Evolutionary conservation across 371 early-diverging fungal genomes (phyloP), one percentile per base, ranked within the genome.

Genomic region (Lichtheimia corymbifera): DNA sequence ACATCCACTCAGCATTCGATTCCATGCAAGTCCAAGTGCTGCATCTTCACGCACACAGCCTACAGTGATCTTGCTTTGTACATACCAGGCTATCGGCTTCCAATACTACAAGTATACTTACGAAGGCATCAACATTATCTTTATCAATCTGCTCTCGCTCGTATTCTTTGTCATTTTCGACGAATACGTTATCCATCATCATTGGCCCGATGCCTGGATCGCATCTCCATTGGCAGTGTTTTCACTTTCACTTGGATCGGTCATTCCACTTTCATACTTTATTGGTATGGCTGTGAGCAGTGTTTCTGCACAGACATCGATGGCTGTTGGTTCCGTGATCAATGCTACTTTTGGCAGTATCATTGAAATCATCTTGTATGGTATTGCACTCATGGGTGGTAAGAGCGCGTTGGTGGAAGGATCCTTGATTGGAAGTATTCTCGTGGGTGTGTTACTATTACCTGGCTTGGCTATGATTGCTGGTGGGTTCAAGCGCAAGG

Each of bases 271-370:
- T 6, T 90, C 96, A 2, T 98, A 96, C 70, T 93, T 97, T 67
- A 97, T 98, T 72, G 98, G 97, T 40, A 94, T 93, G 92, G 95
- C 93, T 5, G 96, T 97, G 44, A 91, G 95, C 40, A 93, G 94
- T 14, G 96, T 97, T 63, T 93, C 94, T 14, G 95, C 97, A 20
- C 96, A 97, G 70, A 92, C 94, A n/a, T 91, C 91, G 20, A 77
- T 95, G 64, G 93, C 90, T 9, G 72, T 97, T 66, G 97, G 97
- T 43, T 93, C 97, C 0, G 96, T 98, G 42, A 91, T 97, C 70
- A 97, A 97, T 70, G 97, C 98, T 5, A 93, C 98, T 0, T 98
- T 98, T 74, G 97, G 97, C 59, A 92, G 92, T 55, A 94, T 97
- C 24, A 91, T 97, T 58, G 97, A 97, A 76, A 91, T 97, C 50